Conservation (phyloP, 2,329 filamentous ascomycete genomes). For the Fusarium sp. region DNA sequence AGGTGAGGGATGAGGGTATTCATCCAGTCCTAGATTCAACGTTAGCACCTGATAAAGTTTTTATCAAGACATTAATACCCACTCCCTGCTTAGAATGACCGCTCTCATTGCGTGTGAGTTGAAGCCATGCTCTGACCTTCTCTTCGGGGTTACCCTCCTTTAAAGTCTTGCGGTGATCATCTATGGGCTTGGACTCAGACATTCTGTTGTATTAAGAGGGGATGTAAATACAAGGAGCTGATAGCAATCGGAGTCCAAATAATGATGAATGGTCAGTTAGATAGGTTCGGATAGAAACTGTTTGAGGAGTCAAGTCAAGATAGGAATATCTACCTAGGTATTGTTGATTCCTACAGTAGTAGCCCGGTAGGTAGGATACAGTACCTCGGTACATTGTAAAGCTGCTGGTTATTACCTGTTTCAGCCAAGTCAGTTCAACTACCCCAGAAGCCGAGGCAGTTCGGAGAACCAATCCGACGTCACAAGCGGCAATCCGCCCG, state of each 20-base stretch:
- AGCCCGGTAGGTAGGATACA: neutral
- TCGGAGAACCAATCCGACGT: conserved; percentile 21
- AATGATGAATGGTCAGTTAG: neutral
- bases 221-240: neutral
- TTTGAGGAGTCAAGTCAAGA: neutral
- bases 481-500: conserved; percentile 17
- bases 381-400: conserved; percentile 27
- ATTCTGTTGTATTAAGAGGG: neutral
- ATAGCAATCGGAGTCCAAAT: neutral
- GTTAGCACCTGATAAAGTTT: neutral
- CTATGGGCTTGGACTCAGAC: conserved; percentile 14
- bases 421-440: conserved; percentile 1
- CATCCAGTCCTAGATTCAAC: conserved; percentile 59
- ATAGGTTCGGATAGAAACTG: neutral
- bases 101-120: conserved; percentile 45
- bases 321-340: conserved; percentile 1
- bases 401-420: conserved; percentile 20
- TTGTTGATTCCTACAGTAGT: neutral
- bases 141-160: conserved; percentile 51
- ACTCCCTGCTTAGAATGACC: conserved; percentile 51
- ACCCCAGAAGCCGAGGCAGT: conserved; percentile 31
- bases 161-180: conserved; percentile 31
- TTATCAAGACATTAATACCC: conserved; percentile 16
- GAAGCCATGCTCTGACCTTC: conserved; percentile 51
- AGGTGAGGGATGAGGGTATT: conserved; percentile 57